Base-by-base conservation (phyloP, 768 basidiomycete genomes). In the Termitomyces sp. region DNA sequence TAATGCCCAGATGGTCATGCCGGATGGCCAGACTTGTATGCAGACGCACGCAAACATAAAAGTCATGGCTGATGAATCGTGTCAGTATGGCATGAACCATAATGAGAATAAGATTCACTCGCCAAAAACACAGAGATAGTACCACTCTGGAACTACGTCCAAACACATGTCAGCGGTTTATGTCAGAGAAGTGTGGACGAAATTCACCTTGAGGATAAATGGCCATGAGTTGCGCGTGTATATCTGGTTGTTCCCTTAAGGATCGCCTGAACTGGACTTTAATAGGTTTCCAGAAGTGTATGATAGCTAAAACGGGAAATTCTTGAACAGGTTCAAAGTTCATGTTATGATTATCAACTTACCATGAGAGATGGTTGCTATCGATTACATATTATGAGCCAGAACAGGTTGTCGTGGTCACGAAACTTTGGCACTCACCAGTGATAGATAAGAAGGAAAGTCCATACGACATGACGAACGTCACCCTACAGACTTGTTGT, bases 1-100 rank as follows among this genome's bases (percentile, higher is more conserved):
- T 46, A 86, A 73, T 16, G 84, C 86, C 86, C 86, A 88, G 36
- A 87, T 80, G 6, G 85, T 84, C 76, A 88, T 80, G 63, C 71
- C 75, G 13, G 86, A 81, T n/a, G 82, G 78, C 85, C 85, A 88
- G 14, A 85, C 66, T 66, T 82, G 77, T 33, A 87, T 81, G 45
- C 78, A 80, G 18, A 87, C 62, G 64, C 84, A 76, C 14, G 83
- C 83, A 55, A 88, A 85, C 9, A 81, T 72, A 61, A 88, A 83
- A 63, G 83, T 83, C 52, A 79, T 59, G 51, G 74, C 80, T 77
- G 22, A 53, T 47, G 16, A 20, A 43, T n/a, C n/a, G 28, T 51
- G 46, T 59, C 43, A 54, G 57, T 26, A 44, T 14, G 54, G 9
- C 14, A 28, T 33, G 24, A 7, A n/a, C n/a, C 42, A 6, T 30